These are phyloP conservation scores for Hibiscus tridactylites DNA, from an alignment of 345 rosid species.

Conservation along the genomic window DNA sequence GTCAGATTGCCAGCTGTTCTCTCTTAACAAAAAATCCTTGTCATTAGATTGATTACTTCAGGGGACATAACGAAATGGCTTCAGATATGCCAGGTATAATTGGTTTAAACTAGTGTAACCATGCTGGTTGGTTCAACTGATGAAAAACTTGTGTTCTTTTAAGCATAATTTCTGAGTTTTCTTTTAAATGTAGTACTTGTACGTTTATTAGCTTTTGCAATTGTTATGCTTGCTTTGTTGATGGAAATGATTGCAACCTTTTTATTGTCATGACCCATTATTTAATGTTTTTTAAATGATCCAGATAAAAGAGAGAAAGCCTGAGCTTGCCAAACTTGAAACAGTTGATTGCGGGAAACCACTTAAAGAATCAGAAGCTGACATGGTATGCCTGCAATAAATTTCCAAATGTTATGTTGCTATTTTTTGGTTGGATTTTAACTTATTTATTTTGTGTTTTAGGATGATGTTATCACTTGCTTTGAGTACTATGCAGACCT, in stretches of 20 bases:
- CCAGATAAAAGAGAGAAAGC: constrained; percentile 7
- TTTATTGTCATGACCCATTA: neutral
- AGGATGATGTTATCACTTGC: neutral
- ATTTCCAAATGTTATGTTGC: neutral
- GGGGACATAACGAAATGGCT: neutral
- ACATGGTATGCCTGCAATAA: neutral
- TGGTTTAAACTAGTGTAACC: neutral
- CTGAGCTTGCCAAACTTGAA: neutral
- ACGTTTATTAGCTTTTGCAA: neutral
- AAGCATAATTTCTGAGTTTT: no score
- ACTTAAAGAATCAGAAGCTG: neutral
- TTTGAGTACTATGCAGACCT: constrained; percentile 9
- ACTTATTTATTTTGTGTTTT: neutral
- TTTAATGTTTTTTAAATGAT: neutral
- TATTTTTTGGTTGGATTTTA: neutral
- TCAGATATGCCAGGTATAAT: neutral
- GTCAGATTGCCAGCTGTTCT: neutral
- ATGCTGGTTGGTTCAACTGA: neutral
- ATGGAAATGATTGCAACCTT: neutral
- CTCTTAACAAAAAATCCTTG: neutral
- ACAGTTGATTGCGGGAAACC: constrained; percentile 7
- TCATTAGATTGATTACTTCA: neutral
- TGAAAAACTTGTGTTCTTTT: neutral
- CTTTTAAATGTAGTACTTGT: neutral
- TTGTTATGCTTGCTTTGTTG: neutral